Evolutionary conservation across 176 grass and related monocot species (phyloP).

Genomic region (Tillandsia fasciculata): DNA sequence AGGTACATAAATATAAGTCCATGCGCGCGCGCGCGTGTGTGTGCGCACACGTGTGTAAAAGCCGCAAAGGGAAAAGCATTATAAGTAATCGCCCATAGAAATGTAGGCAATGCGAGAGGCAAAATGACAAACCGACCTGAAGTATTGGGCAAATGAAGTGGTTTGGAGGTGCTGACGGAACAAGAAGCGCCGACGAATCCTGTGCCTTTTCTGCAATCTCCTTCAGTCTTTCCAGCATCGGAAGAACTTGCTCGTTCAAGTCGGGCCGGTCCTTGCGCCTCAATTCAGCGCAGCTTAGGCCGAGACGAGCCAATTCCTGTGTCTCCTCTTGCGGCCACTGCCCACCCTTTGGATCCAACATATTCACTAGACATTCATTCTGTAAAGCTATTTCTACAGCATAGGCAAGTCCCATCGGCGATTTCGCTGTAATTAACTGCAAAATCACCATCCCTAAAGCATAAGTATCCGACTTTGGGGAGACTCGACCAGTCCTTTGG

Average conservation of each 20-base stretch:
- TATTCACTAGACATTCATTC: conserved; percentile 24
- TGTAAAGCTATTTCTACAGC: conserved; percentile 50
- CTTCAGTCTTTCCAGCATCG: conserved; percentile 44
- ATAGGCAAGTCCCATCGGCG: conserved; percentile 54
- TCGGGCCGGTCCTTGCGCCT: conserved; percentile 49
- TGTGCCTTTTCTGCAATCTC: conserved; percentile 27
- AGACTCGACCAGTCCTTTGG: conserved; percentile 47
- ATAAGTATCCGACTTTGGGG: conserved; percentile 62
- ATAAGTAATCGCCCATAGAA: too few species aligned
- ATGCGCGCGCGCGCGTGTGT: too few species aligned
- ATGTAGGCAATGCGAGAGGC: not conserved
- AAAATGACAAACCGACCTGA: conserved; percentile 31
- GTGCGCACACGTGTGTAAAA: too few species aligned
- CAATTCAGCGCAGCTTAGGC: conserved; percentile 60
- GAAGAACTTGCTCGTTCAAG: conserved; percentile 43
- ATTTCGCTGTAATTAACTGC: conserved; percentile 48
- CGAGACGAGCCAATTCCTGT: conserved; percentile 39
- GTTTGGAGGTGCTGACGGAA: conserved; percentile 24
- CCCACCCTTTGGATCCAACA: conserved; percentile 57
- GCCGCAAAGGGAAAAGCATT: too few species aligned
- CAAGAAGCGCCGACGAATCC: conserved; percentile 4
- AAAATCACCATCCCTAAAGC: conserved; percentile 59
- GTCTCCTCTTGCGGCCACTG: conserved; percentile 52
- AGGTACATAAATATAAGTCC: too few species aligned
- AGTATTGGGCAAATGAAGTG: conserved; percentile 88